phyloP scores from a whole-genome alignment of 2,329 filamentous ascomycete species.

The Stachybotrys elegans region DNA sequence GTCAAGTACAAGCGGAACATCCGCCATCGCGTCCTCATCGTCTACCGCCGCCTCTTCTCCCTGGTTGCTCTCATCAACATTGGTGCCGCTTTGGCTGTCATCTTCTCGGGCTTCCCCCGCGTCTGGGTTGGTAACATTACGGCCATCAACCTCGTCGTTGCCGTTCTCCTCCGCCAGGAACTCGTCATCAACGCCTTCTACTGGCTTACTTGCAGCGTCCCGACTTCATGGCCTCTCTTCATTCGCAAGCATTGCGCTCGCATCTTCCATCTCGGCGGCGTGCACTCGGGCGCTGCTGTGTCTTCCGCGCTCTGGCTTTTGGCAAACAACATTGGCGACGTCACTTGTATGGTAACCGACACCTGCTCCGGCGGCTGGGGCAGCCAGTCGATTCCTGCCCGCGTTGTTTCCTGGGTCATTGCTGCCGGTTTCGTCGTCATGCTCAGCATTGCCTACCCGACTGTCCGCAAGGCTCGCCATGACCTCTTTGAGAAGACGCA shows the following conservation, averaged over 20 bases:
- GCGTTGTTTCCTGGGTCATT: conserved; percentile 53
- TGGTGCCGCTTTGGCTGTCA: conserved; percentile 37
- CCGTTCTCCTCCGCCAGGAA: conserved; percentile 49
- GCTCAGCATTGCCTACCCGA: conserved; percentile 57
- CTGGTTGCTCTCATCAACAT: conserved; percentile 48
- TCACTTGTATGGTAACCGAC: conserved; percentile 12
- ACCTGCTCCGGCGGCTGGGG: conserved; percentile 14
- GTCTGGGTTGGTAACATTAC: conserved; percentile 36
- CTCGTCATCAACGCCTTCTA: conserved; percentile 48
- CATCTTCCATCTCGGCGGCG: conserved; percentile 46
- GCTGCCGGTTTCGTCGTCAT: conserved; percentile 54
- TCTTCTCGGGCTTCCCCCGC: conserved; percentile 26
- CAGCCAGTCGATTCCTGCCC: conserved; percentile 29
- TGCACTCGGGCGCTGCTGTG: conserved; percentile 44
- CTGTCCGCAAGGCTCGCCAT: conserved; percentile 57
- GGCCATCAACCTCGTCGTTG: conserved; percentile 42
- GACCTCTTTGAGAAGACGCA: conserved; percentile 67
- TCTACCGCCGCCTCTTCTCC: conserved; percentile 53
- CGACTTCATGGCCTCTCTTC: conserved; percentile 39
- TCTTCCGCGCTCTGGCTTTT: conserved; percentile 45
- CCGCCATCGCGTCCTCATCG: conserved; percentile 40
- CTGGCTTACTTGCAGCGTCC: conserved; percentile 37
- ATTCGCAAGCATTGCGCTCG: conserved; percentile 42
- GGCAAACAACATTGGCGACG: conserved; percentile 27
- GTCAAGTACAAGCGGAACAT: conserved; percentile 31